A percentile compares a stretch with the other conserved stretches of the same genome.
Conservation (phyloP, 1,284 basidiomycete species). For the Ustilago trichophora region DNA sequence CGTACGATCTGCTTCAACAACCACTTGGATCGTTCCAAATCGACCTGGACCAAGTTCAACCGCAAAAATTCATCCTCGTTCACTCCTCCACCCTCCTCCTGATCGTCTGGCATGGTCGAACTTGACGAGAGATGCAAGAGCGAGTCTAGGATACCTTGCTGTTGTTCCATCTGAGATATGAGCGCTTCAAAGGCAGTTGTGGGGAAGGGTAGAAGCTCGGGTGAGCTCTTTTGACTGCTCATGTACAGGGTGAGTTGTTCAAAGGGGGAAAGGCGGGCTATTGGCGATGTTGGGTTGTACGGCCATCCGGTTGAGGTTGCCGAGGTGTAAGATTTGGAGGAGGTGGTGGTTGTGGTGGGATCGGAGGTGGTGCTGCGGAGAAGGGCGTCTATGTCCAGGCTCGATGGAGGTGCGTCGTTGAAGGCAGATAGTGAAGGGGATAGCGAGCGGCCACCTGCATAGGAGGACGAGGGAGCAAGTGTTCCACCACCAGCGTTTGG, state of each 20-base stretch:
- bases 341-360: not conserved
- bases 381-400: conserved; percentile 32
- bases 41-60: conserved; percentile 61
- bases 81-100: not conserved
- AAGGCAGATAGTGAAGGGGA: conserved; percentile 6
- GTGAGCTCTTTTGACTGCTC: conserved; percentile 24
- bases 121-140: conserved; percentile 13
- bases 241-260: conserved; percentile 34
- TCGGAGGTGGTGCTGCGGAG: not conserved
- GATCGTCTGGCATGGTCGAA: conserved; percentile 5
- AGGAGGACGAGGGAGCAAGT: not conserved
- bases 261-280: conserved; percentile 10
- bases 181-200: conserved; percentile 19
- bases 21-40: conserved; percentile 62
- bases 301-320: conserved; percentile 15
- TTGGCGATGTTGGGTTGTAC: conserved; percentile 3
- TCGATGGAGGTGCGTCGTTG: conserved; percentile 15
- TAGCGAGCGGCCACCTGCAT: not conserved
- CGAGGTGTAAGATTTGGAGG: not conserved
- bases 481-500: too few relatives aligned
- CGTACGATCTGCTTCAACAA: conserved; percentile 58
- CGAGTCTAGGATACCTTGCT: conserved; percentile 55
- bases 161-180: conserved; percentile 50
- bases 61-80: conserved; percentile 63
- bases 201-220: conserved; percentile 42